A percentile compares a stretch with the other conserved stretches of the same genome.
Conservation (phyloP, 352 stramenopile genomes). For the Phytophthora niederhauseri region DNA sequence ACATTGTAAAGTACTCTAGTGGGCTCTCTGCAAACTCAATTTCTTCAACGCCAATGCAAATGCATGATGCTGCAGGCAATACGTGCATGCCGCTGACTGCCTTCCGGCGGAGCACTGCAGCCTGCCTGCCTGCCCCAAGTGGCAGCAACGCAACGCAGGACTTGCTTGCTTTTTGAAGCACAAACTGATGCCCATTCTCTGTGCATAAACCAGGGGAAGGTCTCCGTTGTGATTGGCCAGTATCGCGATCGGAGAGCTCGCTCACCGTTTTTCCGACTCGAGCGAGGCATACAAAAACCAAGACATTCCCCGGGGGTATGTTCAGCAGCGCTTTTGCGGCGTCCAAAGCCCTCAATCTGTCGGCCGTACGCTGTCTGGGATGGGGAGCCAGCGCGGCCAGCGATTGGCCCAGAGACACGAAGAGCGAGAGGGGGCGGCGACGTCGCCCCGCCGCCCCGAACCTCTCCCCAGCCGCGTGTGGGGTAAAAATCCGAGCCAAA, state of each 20-base stretch:
- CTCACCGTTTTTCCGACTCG: no score
- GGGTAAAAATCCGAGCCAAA: background rate
- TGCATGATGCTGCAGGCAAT: no score
- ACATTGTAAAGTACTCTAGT: no score
- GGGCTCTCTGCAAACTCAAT: background rate
- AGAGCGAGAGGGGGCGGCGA: slow-evolving; percentile 28
- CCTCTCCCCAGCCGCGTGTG: slow-evolving; percentile 7
- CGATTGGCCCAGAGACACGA: slow-evolving; percentile 37
- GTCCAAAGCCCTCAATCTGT: no score
- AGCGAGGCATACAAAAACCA: slow-evolving; percentile 29
- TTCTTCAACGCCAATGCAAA: no score
- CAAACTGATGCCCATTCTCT: background rate
- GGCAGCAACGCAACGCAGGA: background rate
- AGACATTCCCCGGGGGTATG: slow-evolving; percentile 12
- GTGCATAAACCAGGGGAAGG: background rate
- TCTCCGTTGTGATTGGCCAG: slow-evolving; percentile 5
- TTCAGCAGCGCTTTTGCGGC: slow-evolving; percentile 6
- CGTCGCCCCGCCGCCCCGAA: slow-evolving; percentile 29
- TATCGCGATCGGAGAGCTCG: background rate
- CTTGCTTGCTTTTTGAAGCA: background rate
- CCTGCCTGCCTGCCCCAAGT: no score
- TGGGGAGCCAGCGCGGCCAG: slow-evolving; percentile 14
- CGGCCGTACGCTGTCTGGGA: background rate
- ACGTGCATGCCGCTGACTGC: no score
- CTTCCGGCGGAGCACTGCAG: background rate